These are phyloP conservation scores for Brettanomyces custersianus DNA, from an alignment of 805 yeast species.

Conservation along the genomic window DNA sequence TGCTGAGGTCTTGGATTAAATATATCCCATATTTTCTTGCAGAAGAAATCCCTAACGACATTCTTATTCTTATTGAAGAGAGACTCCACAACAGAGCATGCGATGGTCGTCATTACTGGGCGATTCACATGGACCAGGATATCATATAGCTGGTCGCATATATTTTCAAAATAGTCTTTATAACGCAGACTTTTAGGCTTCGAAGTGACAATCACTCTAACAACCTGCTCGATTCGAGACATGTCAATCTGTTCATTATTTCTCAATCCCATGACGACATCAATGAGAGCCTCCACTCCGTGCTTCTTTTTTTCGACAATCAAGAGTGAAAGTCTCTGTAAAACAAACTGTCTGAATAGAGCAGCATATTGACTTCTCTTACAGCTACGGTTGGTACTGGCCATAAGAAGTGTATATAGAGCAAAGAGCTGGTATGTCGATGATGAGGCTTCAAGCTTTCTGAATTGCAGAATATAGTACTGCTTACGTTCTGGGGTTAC, in stretches of 20 bases:
- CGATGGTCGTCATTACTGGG: conserved; percentile 49
- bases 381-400: background rate
- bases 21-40: conserved; percentile 37
- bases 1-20: conserved; percentile 27
- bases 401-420: conserved; percentile 39
- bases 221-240: conserved; percentile 58
- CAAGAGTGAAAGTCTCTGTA: conserved; percentile 41
- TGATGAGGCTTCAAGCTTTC: conserved; percentile 32
- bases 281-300: conserved; percentile 69
- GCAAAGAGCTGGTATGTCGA: conserved; percentile 62
- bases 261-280: conserved; percentile 67
- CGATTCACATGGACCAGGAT: conserved; percentile 50
- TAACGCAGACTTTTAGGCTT: conserved; percentile 48
- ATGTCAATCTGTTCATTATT: conserved; percentile 61
- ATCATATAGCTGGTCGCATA: conserved; percentile 57
- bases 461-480: conserved; percentile 9
- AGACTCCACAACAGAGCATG: conserved; percentile 43
- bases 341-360: conserved; percentile 37
- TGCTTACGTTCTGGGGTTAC: conserved; percentile 5
- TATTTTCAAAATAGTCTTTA: conserved; percentile 41
- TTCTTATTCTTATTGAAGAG: conserved; percentile 41
- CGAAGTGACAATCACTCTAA: conserved; percentile 48
- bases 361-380: conserved; percentile 20
- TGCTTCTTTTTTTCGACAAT: conserved; percentile 40
- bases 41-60: conserved; percentile 51